A percentile compares a stretch with the other conserved stretches of the same genome.
phyloP scores from a whole-genome alignment of 352 stramenopile species.

The Phytopythium delawarense region DNA sequence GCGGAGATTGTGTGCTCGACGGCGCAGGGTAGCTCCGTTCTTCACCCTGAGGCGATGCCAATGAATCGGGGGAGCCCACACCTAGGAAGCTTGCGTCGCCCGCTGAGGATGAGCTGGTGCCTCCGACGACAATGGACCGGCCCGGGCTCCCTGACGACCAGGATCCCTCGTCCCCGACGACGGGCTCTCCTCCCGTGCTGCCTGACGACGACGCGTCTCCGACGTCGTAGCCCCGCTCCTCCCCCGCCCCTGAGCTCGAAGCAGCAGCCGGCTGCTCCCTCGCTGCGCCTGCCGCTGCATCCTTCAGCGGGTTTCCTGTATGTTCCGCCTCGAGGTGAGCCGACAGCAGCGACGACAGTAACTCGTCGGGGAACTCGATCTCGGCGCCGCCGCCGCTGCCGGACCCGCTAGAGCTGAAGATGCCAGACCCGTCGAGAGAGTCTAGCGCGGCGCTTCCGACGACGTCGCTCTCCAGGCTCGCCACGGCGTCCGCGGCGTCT shows the following conservation, averaged over 20 bases:
- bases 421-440: background rate
- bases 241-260: background rate
- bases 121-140: background rate
- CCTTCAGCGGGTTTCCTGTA: background rate
- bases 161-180: background rate
- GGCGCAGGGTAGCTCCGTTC: background rate
- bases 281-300: background rate
- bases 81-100: background rate
- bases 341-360: background rate
- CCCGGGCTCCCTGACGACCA: too few relatives aligned
- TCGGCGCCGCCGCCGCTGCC: conserved; percentile 2
- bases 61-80: background rate
- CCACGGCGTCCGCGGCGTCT: conserved; percentile 2
- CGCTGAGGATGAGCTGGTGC: background rate
- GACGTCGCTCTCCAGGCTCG: conserved; percentile 2
- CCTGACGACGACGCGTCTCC: background rate
- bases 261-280: background rate
- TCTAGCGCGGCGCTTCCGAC: conserved; percentile 2
- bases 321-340: background rate
- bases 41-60: background rate
- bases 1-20: background rate
- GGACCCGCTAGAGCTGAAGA: conserved; percentile 1
- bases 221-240: conserved; percentile 1
- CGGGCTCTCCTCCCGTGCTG: background rate
- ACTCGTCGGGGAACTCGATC: conserved; percentile 2